These are phyloP conservation scores for Auricularia sp. DNA, from an alignment of 768 basidiomycete species.

Conservation along the genomic window DNA sequence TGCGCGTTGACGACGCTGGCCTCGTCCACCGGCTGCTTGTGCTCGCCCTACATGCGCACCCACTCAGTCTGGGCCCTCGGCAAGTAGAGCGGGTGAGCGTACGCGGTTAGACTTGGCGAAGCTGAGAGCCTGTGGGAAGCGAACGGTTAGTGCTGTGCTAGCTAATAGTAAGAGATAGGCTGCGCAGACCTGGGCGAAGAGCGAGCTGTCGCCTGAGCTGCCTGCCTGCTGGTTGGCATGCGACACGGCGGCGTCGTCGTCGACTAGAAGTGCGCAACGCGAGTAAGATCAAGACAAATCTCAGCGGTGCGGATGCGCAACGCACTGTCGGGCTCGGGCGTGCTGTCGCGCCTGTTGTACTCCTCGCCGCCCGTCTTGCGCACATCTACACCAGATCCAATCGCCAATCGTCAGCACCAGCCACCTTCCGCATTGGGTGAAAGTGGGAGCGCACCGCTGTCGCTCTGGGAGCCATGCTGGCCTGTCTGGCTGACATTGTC, in stretches of 20 bases:
- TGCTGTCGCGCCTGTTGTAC: slow-evolving; percentile 47
- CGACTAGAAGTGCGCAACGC: slow-evolving; percentile 31
- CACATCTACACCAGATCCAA: slow-evolving; percentile 15
- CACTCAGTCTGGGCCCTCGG: slow-evolving; percentile 2
- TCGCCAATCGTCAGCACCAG: neutral
- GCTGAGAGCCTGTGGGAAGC: slow-evolving; percentile 31
- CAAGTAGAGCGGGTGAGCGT: slow-evolving; percentile 5
- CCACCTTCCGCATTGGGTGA: too few species aligned
- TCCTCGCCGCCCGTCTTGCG: slow-evolving; percentile 51
- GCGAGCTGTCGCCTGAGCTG: slow-evolving; percentile 39
- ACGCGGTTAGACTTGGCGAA: slow-evolving; percentile 47
- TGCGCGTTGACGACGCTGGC: slow-evolving; percentile 52
- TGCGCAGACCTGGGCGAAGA: slow-evolving; percentile 33
- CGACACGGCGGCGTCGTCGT: slow-evolving; percentile 51
- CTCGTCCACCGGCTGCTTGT: slow-evolving; percentile 56
- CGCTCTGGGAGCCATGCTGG: neutral
- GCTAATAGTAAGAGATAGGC: neutral
- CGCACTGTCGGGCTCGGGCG: slow-evolving; percentile 8
- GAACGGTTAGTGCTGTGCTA: neutral
- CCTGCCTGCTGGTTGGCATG: slow-evolving; percentile 42
- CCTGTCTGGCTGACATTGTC: slow-evolving; percentile 20
- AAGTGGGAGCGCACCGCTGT: neutral
- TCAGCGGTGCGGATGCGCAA: slow-evolving; percentile 13
- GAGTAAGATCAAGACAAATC: slow-evolving; percentile 9
- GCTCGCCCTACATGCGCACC: slow-evolving; percentile 30